A percentile compares a stretch with the other conserved stretches of the same genome.
phyloP scores from a whole-genome alignment of 495 filamentous ascomycete genomes.

The Aspergillus sparsus region DNA sequence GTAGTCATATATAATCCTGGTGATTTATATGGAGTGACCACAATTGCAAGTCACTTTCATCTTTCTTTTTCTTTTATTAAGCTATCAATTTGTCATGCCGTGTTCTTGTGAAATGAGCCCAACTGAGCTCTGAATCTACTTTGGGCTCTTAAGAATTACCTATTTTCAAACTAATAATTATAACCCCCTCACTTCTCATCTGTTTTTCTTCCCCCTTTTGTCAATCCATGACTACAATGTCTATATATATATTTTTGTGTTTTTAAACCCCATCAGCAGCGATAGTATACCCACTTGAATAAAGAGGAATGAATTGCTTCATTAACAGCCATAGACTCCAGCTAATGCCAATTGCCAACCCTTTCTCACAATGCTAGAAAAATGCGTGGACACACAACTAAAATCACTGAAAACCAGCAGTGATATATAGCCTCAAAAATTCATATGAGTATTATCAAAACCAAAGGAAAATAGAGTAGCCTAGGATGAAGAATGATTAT shows the following conservation, averaged over 20 bases:
- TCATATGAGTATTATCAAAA: constrained; percentile 1
- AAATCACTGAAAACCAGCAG: constrained; percentile 25
- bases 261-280: constrained; percentile 10
- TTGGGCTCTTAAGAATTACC: too few species aligned
- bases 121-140: too few species aligned
- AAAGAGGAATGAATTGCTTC: constrained; percentile 4
- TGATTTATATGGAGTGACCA: too few species aligned
- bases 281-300: constrained; percentile 11
- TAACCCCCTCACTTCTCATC: too few species aligned
- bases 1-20: too few species aligned
- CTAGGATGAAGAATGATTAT: not conserved
- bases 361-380: constrained; percentile 7
- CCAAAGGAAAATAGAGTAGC: not conserved
- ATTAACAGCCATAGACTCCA: constrained; percentile 10
- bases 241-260: not conserved
- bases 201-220: too few species aligned
- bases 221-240: not conserved
- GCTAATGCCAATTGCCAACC: constrained; percentile 14
- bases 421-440: constrained; percentile 6
- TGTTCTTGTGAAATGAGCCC: too few species aligned
- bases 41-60: too few species aligned
- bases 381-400: constrained; percentile 9
- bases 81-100: too few species aligned
- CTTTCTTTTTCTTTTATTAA: too few species aligned
- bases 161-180: too few species aligned